Conservation (phyloP, 2,329 filamentous ascomycete species). For the Paramyrothecium roridum region DNA sequence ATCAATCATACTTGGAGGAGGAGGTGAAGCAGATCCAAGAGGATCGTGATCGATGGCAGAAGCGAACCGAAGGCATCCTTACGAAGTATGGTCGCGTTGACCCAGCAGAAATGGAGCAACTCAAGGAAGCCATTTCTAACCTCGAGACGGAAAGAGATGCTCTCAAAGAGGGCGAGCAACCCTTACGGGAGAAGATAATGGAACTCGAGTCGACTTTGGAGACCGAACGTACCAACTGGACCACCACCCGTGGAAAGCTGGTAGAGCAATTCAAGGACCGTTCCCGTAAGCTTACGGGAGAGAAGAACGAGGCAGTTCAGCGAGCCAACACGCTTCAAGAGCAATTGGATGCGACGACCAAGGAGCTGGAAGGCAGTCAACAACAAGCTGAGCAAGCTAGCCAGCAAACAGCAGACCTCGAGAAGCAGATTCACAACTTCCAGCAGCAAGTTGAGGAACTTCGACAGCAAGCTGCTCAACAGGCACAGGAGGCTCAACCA, state of each 20-base stretch:
- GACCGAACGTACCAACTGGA: constrained; percentile 53
- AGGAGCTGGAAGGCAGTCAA: constrained; percentile 53
- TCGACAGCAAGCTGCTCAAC: constrained; percentile 26
- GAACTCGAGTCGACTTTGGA: constrained; percentile 51
- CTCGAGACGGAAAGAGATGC: constrained; percentile 64
- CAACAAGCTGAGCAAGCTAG: constrained; percentile 27
- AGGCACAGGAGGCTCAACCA: constrained; percentile 31
- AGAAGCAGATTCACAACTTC: constrained; percentile 41
- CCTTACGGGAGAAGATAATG: constrained; percentile 51
- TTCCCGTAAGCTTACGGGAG: constrained; percentile 49
- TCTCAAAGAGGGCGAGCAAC: constrained; percentile 45
- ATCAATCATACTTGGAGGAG: constrained; percentile 76
- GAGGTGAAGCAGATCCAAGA: constrained; percentile 87
- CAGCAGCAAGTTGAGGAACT: constrained; percentile 37
- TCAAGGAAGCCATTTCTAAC: constrained; percentile 72
- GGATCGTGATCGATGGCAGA: constrained; percentile 92
- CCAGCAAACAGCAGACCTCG: constrained; percentile 30
- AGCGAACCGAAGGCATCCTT: constrained; percentile 91
- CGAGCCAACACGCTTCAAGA: constrained; percentile 51
- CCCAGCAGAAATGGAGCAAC: constrained; percentile 83
- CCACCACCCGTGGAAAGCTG: constrained; percentile 48
- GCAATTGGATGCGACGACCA: constrained; percentile 42
- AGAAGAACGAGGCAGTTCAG: constrained; percentile 49
- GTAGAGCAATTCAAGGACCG: constrained; percentile 63
- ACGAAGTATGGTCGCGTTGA: constrained; percentile 96